Conservation (phyloP, 2,329 filamentous ascomycete species). For the Colletotrichum sp. region DNA sequence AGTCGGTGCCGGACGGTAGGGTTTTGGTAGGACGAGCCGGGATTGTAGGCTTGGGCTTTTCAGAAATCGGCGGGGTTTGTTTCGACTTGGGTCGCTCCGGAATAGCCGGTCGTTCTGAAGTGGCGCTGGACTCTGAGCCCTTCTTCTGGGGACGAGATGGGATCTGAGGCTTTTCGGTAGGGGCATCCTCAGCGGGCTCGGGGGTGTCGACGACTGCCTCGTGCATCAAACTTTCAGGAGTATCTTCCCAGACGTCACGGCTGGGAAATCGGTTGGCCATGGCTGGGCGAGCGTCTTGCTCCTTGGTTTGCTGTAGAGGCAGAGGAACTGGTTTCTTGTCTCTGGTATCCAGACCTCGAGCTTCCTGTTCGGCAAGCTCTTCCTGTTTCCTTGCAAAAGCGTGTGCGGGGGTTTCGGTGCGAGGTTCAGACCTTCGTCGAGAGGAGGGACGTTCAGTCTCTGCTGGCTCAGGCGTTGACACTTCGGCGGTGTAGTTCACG, state of each 20-base stretch:
- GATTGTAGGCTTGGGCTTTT: constrained; percentile 63
- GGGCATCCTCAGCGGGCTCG: constrained; percentile 48
- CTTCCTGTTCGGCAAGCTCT: constrained; percentile 65
- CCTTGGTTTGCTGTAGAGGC: constrained; percentile 16
- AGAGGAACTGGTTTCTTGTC: constrained; percentile 44
- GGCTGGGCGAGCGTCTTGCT: constrained; percentile 56
- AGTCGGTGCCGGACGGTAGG: constrained; percentile 42
- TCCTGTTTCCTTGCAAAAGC: constrained; percentile 71
- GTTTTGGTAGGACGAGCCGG: constrained; percentile 68
- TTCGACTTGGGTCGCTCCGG: constrained; percentile 62
- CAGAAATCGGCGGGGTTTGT: constrained; percentile 47
- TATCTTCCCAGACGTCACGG: constrained; percentile 93
- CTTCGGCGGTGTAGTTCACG: constrained; percentile 78
- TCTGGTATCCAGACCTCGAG: constrained; percentile 48
- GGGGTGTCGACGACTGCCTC: constrained; percentile 73
- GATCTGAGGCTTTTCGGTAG: constrained; percentile 62
- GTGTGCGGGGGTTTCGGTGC: constrained; percentile 59
- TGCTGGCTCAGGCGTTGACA: constrained; percentile 74
- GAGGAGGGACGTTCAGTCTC: constrained; percentile 43
- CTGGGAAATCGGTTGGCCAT: constrained; percentile 82
- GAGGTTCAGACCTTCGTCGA: constrained; percentile 24
- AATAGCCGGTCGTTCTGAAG: constrained; percentile 47
- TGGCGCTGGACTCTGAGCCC: constrained; percentile 28
- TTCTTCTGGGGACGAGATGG: constrained; percentile 58
- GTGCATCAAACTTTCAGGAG: constrained; percentile 80